These are phyloP conservation scores for Nasturtium officinale DNA, from an alignment of 345 rosid species.

Conservation along the genomic window DNA sequence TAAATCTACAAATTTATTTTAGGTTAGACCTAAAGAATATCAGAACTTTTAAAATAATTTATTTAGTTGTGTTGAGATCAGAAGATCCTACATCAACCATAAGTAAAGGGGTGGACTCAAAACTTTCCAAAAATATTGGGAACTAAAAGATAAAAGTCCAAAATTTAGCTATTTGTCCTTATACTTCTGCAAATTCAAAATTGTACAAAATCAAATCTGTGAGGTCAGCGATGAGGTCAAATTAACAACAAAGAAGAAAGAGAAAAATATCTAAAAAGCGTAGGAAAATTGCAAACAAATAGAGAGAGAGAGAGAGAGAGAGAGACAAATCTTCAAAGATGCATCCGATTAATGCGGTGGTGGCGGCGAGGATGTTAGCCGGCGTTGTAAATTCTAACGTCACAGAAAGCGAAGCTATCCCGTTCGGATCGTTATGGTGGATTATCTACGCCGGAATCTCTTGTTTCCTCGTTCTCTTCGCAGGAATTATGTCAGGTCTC, in stretches of 20 bases:
- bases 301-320: background rate
- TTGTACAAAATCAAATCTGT: background rate
- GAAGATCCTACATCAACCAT: background rate
- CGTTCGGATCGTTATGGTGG: constrained; percentile 66
- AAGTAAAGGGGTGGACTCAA: background rate
- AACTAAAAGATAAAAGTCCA: too few relatives aligned
- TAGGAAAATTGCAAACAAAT: background rate
- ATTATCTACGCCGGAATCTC: constrained; percentile 72
- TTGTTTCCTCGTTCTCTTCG: constrained; percentile 80
- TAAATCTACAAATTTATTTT: too few relatives aligned
- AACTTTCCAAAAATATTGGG: background rate
- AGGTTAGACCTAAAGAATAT: too few relatives aligned
- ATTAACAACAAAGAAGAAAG: background rate
- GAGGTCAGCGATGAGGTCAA: background rate
- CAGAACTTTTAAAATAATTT: too few relatives aligned
- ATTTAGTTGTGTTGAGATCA: background rate
- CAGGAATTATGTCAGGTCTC: constrained; percentile 95
- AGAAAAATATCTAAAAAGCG: background rate
- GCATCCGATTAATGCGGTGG: constrained; percentile 61
- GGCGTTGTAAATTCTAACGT: constrained; percentile 32
- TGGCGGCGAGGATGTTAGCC: constrained; percentile 59
- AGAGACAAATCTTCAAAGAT: constrained; percentile 32
- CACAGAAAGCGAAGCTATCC: constrained; percentile 45
- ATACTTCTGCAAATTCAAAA: background rate
- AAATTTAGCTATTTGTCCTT: background rate